Conservation (phyloP, 2,329 filamentous ascomycete species). For the Fusarium buharicum region DNA sequence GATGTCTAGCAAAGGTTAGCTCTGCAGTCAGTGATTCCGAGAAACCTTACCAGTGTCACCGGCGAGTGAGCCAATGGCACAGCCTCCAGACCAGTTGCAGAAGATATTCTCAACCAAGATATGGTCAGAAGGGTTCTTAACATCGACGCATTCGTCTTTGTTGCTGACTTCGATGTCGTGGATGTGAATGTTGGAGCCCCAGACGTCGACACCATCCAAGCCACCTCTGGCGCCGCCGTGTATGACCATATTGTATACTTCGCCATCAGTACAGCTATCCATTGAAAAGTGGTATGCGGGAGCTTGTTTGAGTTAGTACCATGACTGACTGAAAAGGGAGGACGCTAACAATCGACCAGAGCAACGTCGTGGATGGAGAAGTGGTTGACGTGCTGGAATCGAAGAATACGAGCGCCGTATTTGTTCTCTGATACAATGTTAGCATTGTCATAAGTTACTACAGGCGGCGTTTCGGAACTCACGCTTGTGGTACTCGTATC, state of each 20-base stretch:
- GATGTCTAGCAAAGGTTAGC: conserved; percentile 9
- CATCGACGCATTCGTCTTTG: conserved; percentile 39
- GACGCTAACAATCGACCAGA: conserved; percentile 27
- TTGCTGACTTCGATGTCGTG: conserved; percentile 41
- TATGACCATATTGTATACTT: conserved; percentile 38
- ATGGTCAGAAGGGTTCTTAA: conserved; percentile 38
- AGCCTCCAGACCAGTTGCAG: conserved; percentile 39
- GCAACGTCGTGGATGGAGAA: conserved; percentile 37
- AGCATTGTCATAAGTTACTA: neutral
- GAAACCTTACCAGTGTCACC: conserved; percentile 14
- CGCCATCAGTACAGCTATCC: conserved; percentile 32
- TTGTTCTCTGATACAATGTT: conserved; percentile 6
- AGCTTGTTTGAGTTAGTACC: neutral
- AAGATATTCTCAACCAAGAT: conserved; percentile 39
- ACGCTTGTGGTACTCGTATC: conserved; percentile 8
- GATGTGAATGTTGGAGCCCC: conserved; percentile 36
- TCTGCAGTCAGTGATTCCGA: neutral
- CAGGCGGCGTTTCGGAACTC: neutral
- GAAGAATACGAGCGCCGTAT: conserved; percentile 36
- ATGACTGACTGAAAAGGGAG: accelerated
- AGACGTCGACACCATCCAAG: conserved; percentile 32
- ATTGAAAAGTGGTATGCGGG: conserved; percentile 33
- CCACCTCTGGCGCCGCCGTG: conserved; percentile 32
- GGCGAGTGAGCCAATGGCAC: conserved; percentile 35
- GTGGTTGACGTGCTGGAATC: conserved; percentile 30